Conservation (phyloP, 208 protist genomes). For the Acanthamoeba lenticulata region DNA sequence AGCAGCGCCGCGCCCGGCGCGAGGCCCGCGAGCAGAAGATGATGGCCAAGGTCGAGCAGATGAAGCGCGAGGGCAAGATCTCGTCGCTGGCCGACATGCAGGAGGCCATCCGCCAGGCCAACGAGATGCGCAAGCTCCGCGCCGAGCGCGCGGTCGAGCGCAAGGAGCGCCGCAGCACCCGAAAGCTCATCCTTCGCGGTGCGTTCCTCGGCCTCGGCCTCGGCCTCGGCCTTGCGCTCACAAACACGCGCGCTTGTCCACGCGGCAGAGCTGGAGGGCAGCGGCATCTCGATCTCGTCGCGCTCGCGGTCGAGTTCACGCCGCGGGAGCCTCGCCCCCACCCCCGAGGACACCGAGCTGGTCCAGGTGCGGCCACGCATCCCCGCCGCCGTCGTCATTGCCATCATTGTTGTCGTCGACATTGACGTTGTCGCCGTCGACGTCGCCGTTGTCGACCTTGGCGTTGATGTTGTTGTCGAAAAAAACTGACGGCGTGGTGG, state of each 20-base stretch:
- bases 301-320: no score
- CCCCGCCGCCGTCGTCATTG: no score
- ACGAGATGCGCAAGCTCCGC: neutral
- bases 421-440: neutral
- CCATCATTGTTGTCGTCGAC: neutral
- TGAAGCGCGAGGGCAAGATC: constrained; percentile 12
- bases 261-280: neutral
- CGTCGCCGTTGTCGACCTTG: neutral
- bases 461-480: neutral
- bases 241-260: neutral
- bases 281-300: neutral
- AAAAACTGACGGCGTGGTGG: no score
- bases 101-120: neutral
- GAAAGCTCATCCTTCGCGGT: neutral
- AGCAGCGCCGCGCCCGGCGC: neutral
- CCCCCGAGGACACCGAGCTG: neutral
- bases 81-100: neutral
- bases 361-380: neutral
- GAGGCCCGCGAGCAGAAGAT: constrained; percentile 24
- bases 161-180: neutral
- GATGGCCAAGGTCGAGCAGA: neutral
- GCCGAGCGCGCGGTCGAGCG: neutral
- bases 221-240: neutral
- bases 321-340: neutral
- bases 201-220: no score